Percentiles rank a stretch among this genome's conserved stretches.
Conservation (phyloP, 352 stramenopile genomes). For the Pythium insidiosum region DNA sequence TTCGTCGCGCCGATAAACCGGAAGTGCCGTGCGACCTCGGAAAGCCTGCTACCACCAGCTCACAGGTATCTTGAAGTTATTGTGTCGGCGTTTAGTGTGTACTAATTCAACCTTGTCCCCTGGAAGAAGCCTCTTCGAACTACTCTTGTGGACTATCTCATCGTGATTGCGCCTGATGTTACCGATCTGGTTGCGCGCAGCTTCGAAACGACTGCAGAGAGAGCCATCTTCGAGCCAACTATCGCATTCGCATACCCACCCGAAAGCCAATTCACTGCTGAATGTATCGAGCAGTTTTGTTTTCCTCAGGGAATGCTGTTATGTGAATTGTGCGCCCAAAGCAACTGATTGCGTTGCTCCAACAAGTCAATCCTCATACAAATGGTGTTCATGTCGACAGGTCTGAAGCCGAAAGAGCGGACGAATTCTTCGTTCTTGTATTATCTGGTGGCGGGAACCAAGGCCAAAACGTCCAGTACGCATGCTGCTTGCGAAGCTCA, state of each 20-base stretch:
- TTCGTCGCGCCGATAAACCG: no score
- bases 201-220: constrained; percentile 17
- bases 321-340: no score
- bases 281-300: constrained; percentile 71
- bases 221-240: constrained; percentile 46
- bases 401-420: no score
- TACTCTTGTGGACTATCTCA: constrained; percentile 12
- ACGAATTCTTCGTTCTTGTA: constrained; percentile 17
- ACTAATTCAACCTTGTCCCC: no score
- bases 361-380: no score
- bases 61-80: no score
- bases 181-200: constrained; percentile 4
- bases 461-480: constrained; percentile 21
- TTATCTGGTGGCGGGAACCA: constrained; percentile 17
- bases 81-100: no score
- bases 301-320: constrained; percentile 36
- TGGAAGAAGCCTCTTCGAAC: background rate
- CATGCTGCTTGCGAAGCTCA: constrained; percentile 13
- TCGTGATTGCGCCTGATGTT: constrained; percentile 17
- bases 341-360: no score
- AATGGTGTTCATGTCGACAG: no score
- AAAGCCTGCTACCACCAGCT: no score
- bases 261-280: constrained; percentile 52
- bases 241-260: constrained; percentile 58
- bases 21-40: no score